Evolutionary conservation across 441 rosid genomes (phyloP), one percentile per base, ranked within the genome.

Genomic region (Arabidopsis hybrid): DNA sequence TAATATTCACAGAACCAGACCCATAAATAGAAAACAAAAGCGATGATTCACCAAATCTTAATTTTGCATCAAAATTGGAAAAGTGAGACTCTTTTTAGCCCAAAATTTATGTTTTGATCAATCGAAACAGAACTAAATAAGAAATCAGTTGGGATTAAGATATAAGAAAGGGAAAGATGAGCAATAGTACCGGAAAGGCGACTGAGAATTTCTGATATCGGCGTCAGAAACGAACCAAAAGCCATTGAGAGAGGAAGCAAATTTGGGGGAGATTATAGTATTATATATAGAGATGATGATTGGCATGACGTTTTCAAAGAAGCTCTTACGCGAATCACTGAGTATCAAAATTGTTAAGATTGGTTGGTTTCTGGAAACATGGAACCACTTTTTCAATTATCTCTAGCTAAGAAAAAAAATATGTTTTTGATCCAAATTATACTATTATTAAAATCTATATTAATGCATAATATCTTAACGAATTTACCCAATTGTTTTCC

Each of bases 281-380:
- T 26, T 26, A 3, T 9, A 46, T 45, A 32, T 63, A 46, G 5
- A 47, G 9, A 26, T 26, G 66, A 42, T 26, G 36, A 61, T 61
- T 26, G 38, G 40, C 40, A 64, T 32, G 69, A 47, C 10, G 16
- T 16, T 47, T 17, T 34, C 69, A 47, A 26, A 61, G 38, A 42
- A 10, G 55, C 13, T 26, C 29, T 26, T 2, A 26, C 29, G 29
- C 13, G 4, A 29, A n/a, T 60, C 65, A 39, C n/a, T 61, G 13
- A 5, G 56, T 10, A 14, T 68, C 55, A 17, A 56, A 8, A 43
- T 57, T 56, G 73, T 68, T 68, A 32, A 56, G 45, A 31, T 51
- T 10, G 29, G 29, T 26, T 40, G 18, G 9, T 51, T 65, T 42
- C 71, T 51, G 17, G 16, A 52, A 21, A 13, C 26, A 18, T 21